These are phyloP conservation scores for Arxiozyma bovina DNA, from an alignment of 1,139 yeast genomes.

Conservation along the genomic window DNA sequence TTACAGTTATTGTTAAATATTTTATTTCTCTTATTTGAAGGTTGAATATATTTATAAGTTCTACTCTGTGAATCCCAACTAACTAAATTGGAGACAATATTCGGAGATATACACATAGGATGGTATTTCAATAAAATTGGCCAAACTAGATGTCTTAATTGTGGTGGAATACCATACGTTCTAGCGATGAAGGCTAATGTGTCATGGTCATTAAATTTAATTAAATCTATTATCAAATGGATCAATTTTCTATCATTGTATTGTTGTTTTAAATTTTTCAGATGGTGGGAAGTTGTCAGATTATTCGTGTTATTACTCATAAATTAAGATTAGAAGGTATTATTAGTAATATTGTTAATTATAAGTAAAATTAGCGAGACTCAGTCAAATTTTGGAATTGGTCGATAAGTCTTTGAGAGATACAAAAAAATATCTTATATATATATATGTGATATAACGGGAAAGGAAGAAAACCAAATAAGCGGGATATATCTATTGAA, in stretches of 20 bases:
- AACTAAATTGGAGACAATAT: constrained; percentile 48
- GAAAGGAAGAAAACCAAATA: no score
- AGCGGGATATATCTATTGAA: no score
- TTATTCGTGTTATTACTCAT: constrained; percentile 8
- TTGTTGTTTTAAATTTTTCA: constrained; percentile 25
- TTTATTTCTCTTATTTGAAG: constrained; percentile 8
- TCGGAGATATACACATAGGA: constrained; percentile 75
- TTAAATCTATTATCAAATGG: constrained; percentile 20
- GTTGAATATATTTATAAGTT: constrained; percentile 22
- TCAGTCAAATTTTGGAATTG: not conserved
- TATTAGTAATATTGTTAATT: not conserved
- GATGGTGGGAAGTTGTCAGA: constrained; percentile 15
- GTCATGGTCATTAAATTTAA: constrained; percentile 32
- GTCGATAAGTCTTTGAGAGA: no score
- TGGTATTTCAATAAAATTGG: constrained; percentile 73
- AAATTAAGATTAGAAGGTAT: not conserved
- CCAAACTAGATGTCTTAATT: constrained; percentile 72
- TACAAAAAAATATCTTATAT: no score
- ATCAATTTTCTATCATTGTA: constrained; percentile 23
- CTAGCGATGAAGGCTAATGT: constrained; percentile 68
- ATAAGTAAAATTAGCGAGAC: no score
- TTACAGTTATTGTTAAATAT: constrained; percentile 1
- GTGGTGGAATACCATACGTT: constrained; percentile 80
- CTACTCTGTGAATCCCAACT: constrained; percentile 19
- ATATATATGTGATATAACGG: no score